phyloP scores from a whole-genome alignment of 805 yeast species.

The Wickerhamiella qilinensis region DNA sequence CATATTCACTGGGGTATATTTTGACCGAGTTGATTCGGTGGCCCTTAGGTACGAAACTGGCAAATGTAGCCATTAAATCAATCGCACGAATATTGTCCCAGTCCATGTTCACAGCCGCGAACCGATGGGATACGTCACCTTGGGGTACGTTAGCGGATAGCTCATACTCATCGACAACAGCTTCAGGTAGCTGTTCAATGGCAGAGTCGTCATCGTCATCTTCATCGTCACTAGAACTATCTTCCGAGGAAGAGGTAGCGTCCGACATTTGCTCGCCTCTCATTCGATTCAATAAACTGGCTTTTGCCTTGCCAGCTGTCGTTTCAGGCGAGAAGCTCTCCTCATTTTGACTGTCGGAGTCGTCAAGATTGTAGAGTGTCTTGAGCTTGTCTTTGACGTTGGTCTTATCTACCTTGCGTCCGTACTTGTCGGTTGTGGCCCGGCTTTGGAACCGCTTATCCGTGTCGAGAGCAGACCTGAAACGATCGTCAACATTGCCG shows the following conservation, averaged over 20 bases:
- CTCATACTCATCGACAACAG: constrained; percentile 20
- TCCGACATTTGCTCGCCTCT: constrained; percentile 10
- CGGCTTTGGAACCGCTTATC: constrained; percentile 40
- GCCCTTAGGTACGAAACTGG: constrained; percentile 64
- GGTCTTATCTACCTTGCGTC: constrained; percentile 47
- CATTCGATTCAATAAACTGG: constrained; percentile 12
- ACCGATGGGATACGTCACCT: constrained; percentile 66
- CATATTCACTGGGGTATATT: constrained; percentile 80
- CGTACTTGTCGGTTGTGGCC: constrained; percentile 70
- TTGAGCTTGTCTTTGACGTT: constrained; percentile 37
- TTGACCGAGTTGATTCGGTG: constrained; percentile 54
- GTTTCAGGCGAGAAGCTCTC: not conserved
- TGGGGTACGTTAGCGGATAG: constrained; percentile 46
- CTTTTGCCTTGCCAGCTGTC: not conserved
- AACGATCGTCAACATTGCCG: constrained; percentile 74
- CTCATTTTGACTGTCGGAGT: constrained; percentile 12
- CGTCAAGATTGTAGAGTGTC: constrained; percentile 44
- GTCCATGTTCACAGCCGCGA: constrained; percentile 91
- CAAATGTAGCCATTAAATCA: constrained; percentile 78
- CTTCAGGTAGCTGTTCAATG: constrained; percentile 10
- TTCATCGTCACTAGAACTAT: constrained; percentile 6
- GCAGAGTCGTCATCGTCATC: no score
- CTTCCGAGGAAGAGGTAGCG: not conserved
- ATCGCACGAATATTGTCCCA: constrained; percentile 90
- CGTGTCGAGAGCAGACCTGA: constrained; percentile 46